phyloP scores from a whole-genome alignment of 1,284 basidiomycete species.

The Chalciporus sp. region DNA sequence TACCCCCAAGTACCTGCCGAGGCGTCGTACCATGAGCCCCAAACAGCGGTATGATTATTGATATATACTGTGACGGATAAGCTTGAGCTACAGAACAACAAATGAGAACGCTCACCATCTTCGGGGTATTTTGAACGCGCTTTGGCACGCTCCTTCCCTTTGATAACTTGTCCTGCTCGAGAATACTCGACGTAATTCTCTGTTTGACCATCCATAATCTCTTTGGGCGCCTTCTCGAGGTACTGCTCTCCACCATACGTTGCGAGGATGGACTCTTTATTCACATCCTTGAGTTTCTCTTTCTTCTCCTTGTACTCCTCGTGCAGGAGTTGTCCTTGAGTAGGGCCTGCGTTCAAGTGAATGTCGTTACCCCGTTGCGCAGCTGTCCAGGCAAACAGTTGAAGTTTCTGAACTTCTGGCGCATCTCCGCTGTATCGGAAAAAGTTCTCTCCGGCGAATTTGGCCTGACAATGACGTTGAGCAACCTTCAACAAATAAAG shows the following conservation, averaged over 20 bases:
- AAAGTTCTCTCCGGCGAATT: conserved; percentile 97
- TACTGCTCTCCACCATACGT: conserved; percentile 96
- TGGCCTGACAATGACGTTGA: conserved; percentile 53
- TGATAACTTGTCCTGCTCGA: conserved; percentile 86
- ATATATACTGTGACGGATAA: conserved; percentile 62
- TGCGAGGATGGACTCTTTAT: conserved; percentile 83
- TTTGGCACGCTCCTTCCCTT: conserved; percentile 88
- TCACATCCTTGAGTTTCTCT: conserved; percentile 86
- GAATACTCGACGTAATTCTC: conserved; percentile 99
- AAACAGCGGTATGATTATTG: conserved; percentile 93
- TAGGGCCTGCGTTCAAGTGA: conserved; percentile 95
- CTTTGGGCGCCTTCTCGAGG: conserved; percentile 84
- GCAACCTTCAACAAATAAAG: conserved; percentile 2
- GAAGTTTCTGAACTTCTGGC: conserved; percentile 87
- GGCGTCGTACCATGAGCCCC: conserved; percentile 94
- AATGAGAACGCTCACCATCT: conserved; percentile 64
- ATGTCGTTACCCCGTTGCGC: conserved; percentile 92
- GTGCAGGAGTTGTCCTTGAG: conserved; percentile 91
- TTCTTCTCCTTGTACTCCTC: conserved; percentile 92
- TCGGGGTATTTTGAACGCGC: conserved; percentile 91
- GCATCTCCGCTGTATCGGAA: conserved; percentile 88
- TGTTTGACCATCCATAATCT: conserved; percentile 91
- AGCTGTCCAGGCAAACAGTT: conserved; percentile 98
- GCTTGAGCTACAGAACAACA: neutral
- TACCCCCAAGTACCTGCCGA: conserved; percentile 86